A percentile compares a stretch with the other conserved stretches of the same genome.
Evolutionary conservation across 805 yeast genomes (phyloP).

Genomic region (Sugiyamaella lignohabitans): DNA sequence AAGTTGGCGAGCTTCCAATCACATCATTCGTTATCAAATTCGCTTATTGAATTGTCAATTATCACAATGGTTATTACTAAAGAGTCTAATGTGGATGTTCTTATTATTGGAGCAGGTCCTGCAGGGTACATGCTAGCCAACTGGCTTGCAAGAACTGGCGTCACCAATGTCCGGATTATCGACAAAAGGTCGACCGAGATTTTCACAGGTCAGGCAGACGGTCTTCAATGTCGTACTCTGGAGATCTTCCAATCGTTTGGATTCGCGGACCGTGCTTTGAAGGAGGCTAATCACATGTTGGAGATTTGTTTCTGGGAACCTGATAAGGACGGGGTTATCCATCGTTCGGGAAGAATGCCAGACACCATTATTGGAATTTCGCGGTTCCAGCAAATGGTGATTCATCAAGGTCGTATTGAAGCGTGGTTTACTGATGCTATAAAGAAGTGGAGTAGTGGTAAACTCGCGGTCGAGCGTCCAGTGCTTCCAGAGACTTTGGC

Average conservation of each 20-base stretch:
- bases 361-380: slow-evolving; percentile 29
- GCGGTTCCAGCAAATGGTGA: slow-evolving; percentile 27
- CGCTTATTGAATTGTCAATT: too few relatives aligned
- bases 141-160: slow-evolving; percentile 30
- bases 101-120: slow-evolving; percentile 37
- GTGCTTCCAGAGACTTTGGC: slow-evolving; percentile 13
- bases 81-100: slow-evolving; percentile 26
- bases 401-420: slow-evolving; percentile 33
- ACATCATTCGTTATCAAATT: too few relatives aligned
- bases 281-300: slow-evolving; percentile 27
- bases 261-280: slow-evolving; percentile 25
- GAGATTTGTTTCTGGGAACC: slow-evolving; percentile 34
- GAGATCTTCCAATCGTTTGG: slow-evolving; percentile 29
- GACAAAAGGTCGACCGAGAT: slow-evolving; percentile 29
- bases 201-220: slow-evolving; percentile 34
- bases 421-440: slow-evolving; percentile 26
- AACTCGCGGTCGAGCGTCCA: slow-evolving; percentile 13
- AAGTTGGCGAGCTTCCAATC: too few relatives aligned
- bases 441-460: slow-evolving; percentile 10
- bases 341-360: slow-evolving; percentile 25
- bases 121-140: slow-evolving; percentile 34
- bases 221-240: slow-evolving; percentile 30
- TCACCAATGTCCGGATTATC: slow-evolving; percentile 25
- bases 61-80: too few relatives aligned
- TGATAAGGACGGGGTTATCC: slow-evolving; percentile 24